Evolutionary conservation across 208 protist genomes (phyloP).

Genomic region (Leptomonas pyrrhocoris): DNA sequence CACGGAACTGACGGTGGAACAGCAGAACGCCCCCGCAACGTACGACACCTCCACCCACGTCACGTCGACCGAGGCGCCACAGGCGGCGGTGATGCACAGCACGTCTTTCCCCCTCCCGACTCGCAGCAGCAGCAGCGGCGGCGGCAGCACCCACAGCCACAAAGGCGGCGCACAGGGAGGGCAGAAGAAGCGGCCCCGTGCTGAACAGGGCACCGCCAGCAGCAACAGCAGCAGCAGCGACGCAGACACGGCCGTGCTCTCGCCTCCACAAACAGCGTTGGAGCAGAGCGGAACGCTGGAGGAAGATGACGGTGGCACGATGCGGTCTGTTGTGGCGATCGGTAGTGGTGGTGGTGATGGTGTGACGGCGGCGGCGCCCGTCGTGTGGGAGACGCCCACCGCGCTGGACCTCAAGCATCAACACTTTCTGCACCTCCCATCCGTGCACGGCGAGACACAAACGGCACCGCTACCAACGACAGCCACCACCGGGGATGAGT

Average conservation of each 20-base stretch:
- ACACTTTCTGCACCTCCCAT: slow-evolving; percentile 3
- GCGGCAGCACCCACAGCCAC: background rate
- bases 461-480: slow-evolving; percentile 17
- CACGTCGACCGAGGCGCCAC: slow-evolving; percentile 13
- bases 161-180: background rate
- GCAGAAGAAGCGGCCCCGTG: background rate
- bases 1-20: slow-evolving; percentile 19
- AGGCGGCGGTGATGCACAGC: slow-evolving; percentile 25
- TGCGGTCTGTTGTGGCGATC: background rate
- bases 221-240: slow-evolving; percentile 13
- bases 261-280: background rate
- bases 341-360: background rate
- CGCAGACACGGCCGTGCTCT: background rate
- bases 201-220: background rate
- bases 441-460: slow-evolving; percentile 25
- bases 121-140: slow-evolving; percentile 26
- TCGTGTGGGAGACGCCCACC: background rate
- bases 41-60: slow-evolving; percentile 14
- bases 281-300: slow-evolving; percentile 17
- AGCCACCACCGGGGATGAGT: slow-evolving; percentile 13
- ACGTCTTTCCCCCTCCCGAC: slow-evolving; percentile 26
- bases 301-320: slow-evolving; percentile 15
- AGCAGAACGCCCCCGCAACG: slow-evolving; percentile 14
- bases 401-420: slow-evolving; percentile 14
- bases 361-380: background rate